phyloP scores from a whole-genome alignment of 805 yeast genomes.

The Candida xyloterini region DNA sequence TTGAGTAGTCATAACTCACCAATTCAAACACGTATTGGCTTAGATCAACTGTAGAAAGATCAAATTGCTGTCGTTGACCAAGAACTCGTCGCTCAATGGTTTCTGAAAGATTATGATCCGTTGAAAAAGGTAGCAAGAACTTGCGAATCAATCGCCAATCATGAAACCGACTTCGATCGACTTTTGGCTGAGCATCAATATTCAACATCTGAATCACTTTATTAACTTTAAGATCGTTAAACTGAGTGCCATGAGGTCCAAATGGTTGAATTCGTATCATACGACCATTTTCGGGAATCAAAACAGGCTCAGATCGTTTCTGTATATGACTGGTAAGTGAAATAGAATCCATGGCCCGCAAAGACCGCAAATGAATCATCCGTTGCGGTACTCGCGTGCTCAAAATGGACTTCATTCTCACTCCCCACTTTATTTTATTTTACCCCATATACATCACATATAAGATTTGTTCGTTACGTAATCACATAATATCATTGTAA shows the following conservation, averaged over 20 bases:
- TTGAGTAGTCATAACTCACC: not conserved
- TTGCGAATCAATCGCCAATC: not conserved
- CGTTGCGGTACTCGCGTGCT: not conserved
- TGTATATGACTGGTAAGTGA: not conserved
- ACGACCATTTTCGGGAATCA: not conserved
- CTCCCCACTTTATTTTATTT: conserved; percentile 5
- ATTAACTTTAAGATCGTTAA: not conserved
- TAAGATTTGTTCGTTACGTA: conserved; percentile 1
- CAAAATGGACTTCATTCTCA: not conserved
- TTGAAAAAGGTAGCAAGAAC: not conserved
- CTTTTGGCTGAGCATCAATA: not conserved
- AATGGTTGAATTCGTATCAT: not conserved
- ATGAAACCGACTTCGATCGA: not conserved
- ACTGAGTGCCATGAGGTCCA: not conserved
- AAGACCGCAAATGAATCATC: not conserved
- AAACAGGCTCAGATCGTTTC: not conserved
- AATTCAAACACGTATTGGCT: not conserved
- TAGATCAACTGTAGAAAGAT: not conserved
- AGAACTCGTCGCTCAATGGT: not conserved
- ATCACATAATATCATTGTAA: conserved; percentile 36
- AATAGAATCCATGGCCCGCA: not conserved
- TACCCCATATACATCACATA: conserved; percentile 1
- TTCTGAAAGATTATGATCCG: not conserved
- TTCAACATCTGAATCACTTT: not conserved
- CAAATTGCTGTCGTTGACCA: not conserved